Evolutionary conservation across 2,329 filamentous ascomycete genomes (phyloP), one percentile per base, ranked within the genome.

Genomic region (Diplocarpon mali): DNA sequence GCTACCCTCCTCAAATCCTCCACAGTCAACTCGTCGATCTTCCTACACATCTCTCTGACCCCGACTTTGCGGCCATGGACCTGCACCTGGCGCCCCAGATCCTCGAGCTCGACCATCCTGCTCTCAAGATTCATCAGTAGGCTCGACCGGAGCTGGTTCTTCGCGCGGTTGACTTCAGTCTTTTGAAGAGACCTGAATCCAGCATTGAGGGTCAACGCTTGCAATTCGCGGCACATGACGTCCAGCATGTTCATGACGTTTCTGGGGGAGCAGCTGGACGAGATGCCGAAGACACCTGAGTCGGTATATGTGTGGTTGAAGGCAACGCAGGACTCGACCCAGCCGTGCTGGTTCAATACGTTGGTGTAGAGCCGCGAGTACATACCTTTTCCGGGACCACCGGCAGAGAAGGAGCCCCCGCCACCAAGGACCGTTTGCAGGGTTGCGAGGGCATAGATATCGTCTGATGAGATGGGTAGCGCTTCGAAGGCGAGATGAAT

Each of bases 251-350:
- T 71, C 2, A 77, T 73, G 0, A 89, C 85, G 50, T 83, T 78
- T 30, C 76, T 76, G 0, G 92, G 90, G 29, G 80, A 75, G 66
- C 92, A 98, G 24, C 83, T 83, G 0, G 87, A 85, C 0, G 85
- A 83, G 62, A 98, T 95, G 53, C 92, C 92, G 60, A 98, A 98
- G 35, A 98, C 76, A 3, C 92, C 92, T 6, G 83, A 89, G 65
- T 98, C 92, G 0, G 86, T 92, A 73, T 98, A 98, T 38, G 85
- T 86, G 71, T 96, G 89, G 72, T 96, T 96, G 71, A 96, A 96
- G 27, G 90, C 84, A 41, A 94, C 75, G 67, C 92, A 96, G 49
- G 80, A 89, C 68, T 98, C 92, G 20, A 98, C 87, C 90, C 90
- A 98, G 56, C 85, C 87, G 67, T 95, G 82, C 67, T 96, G 89